Conservation (phyloP, 352 stramenopile genomes). For the Globisporangium lucens region DNA sequence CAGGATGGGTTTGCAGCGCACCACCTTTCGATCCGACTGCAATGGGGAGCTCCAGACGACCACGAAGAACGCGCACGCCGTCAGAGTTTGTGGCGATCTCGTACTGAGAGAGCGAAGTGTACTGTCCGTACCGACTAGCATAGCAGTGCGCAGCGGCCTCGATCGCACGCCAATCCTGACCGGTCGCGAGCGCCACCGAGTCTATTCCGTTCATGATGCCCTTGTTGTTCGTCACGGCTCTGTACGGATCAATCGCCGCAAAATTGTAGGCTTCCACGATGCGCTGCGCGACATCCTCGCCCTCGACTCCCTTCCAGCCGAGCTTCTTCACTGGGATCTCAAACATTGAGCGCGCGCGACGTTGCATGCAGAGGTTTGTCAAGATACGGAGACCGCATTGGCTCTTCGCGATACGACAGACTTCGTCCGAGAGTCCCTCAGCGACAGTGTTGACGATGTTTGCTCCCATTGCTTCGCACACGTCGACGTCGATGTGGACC, state of each 20-base stretch:
- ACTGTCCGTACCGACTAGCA: constrained; percentile 71
- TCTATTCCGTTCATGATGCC: constrained; percentile 89
- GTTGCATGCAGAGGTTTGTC: constrained; percentile 88
- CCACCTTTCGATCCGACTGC: constrained; percentile 81
- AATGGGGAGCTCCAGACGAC: constrained; percentile 75
- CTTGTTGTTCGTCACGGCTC: constrained; percentile 89
- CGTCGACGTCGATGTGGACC: constrained; percentile 86
- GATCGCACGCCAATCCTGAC: constrained; percentile 85
- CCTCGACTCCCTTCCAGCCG: constrained; percentile 78
- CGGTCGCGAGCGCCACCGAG: constrained; percentile 73
- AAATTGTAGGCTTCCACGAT: constrained; percentile 88
- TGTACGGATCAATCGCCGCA: constrained; percentile 75
- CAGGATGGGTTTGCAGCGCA: constrained; percentile 77
- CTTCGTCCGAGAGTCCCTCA: constrained; percentile 73
- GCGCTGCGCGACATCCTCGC: constrained; percentile 62
- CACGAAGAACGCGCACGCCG: constrained; percentile 53
- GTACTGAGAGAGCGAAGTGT: constrained; percentile 80
- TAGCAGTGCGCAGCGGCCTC: constrained; percentile 83
- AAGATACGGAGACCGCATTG: constrained; percentile 79
- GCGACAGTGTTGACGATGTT: constrained; percentile 89
- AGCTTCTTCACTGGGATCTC: constrained; percentile 74
- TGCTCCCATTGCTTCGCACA: constrained; percentile 87
- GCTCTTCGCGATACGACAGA: constrained; percentile 60
- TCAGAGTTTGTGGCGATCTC: constrained; percentile 34
- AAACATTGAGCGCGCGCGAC: constrained; percentile 60